phyloP scores from a whole-genome alignment of 306 rosid genomes.

The Acacia crassicarpa region DNA sequence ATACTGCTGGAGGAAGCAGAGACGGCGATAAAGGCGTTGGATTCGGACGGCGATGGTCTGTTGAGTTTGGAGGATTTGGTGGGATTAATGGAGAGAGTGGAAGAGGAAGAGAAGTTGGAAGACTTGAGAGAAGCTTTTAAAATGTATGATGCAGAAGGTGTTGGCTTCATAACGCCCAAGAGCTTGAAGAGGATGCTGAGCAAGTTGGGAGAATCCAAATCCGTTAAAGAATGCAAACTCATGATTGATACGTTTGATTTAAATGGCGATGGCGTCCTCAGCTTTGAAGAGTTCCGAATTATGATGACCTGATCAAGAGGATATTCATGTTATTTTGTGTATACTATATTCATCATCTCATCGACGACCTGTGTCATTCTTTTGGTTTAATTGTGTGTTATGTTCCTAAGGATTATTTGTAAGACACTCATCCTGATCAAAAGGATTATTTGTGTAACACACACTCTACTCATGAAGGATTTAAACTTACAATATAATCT shows the following conservation, averaged over 20 bases:
- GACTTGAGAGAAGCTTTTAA: slow-evolving; percentile 73
- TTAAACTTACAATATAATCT: too few species aligned
- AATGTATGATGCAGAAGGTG: slow-evolving; percentile 61
- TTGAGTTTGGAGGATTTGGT: slow-evolving; percentile 61
- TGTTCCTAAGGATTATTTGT: too few species aligned
- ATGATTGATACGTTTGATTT: slow-evolving; percentile 79
- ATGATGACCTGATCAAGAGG: slow-evolving; percentile 58
- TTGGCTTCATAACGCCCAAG: slow-evolving; percentile 74
- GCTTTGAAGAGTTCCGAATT: slow-evolving; percentile 69
- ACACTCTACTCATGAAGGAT: too few species aligned
- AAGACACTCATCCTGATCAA: too few species aligned
- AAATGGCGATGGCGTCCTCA: slow-evolving; percentile 76
- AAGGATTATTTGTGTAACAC: too few species aligned
- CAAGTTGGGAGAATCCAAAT: slow-evolving; percentile 63
- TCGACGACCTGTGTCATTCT: neutral
- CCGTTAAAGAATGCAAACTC: slow-evolving; percentile 58
- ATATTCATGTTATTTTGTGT: neutral
- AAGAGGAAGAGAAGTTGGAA: slow-evolving; percentile 68
- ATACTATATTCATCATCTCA: neutral
- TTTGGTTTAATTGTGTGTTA: too few species aligned
- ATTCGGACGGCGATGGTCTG: slow-evolving; percentile 83
- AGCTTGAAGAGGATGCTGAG: slow-evolving; percentile 72
- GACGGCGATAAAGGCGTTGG: slow-evolving; percentile 55
- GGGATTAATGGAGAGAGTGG: slow-evolving; percentile 49
- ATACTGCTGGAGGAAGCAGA: slow-evolving; percentile 54